Percentiles rank a stretch among this genome's conserved stretches.
Evolutionary conservation across 768 basidiomycete genomes (phyloP).

Genomic region (Suillus brevipes): DNA sequence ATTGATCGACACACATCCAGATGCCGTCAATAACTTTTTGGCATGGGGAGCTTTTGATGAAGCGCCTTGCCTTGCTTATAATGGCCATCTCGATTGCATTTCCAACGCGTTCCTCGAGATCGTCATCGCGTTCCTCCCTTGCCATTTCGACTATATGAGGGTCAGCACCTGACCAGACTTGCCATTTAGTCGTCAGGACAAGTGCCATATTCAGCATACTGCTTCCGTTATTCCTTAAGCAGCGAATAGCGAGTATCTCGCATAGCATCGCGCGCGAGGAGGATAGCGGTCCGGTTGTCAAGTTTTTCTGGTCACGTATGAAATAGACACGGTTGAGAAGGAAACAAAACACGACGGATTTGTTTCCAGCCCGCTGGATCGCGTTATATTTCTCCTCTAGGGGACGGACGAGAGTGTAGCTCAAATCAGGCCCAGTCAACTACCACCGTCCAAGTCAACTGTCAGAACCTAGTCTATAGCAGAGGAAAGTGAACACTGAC

Average conservation of each 20-base stretch:
- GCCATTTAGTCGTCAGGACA: conserved; percentile 79
- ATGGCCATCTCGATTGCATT: conserved; percentile 95
- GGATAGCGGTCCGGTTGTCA: conserved; percentile 70
- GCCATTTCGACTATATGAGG: conserved; percentile 55
- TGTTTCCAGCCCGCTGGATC: conserved; percentile 73
- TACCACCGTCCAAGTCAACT: conserved; percentile 30
- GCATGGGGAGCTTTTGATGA: conserved; percentile 86
- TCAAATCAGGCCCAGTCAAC: conserved; percentile 84
- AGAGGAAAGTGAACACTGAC: conserved; percentile 41
- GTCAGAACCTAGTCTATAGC: conserved; percentile 9
- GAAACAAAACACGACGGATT: conserved; percentile 84
- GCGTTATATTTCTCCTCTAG: conserved; percentile 83
- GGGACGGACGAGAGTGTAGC: conserved; percentile 87
- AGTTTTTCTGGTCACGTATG: conserved; percentile 63
- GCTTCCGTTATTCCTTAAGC: conserved; percentile 70
- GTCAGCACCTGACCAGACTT: conserved; percentile 76
- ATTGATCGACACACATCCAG: conserved; percentile 56
- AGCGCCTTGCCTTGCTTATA: conserved; percentile 79
- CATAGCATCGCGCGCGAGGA: conserved; percentile 78
- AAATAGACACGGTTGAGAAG: conserved; percentile 88
- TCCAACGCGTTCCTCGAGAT: conserved; percentile 77
- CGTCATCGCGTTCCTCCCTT: conserved; percentile 64
- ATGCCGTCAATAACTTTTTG: conserved; percentile 88
- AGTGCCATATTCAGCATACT: conserved; percentile 67
- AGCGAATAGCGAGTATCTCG: conserved; percentile 84